Conservation (phyloP, 2,329 filamentous ascomycete genomes). For the Talaromyces funiculosus region DNA sequence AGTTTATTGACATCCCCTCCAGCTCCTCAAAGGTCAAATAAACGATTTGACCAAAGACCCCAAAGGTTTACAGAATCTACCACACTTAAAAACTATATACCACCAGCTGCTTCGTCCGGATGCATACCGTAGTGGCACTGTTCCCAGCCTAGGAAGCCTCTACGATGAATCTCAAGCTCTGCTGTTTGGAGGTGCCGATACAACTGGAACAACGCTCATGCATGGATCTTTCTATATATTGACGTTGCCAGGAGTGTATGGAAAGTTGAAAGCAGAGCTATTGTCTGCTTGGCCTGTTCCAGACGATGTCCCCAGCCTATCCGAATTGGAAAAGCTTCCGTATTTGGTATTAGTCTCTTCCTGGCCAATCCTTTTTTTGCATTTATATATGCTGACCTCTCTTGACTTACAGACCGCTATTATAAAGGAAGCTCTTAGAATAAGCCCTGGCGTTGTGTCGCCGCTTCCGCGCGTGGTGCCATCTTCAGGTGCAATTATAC, state of each 20-base stretch:
- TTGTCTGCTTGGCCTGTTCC: constrained; percentile 19
- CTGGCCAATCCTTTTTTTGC: no score
- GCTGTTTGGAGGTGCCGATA: no score
- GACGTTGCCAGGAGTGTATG: constrained; percentile 18
- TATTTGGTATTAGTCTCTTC: constrained; percentile 21
- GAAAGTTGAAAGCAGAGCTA: constrained; percentile 20
- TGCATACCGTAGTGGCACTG: constrained; percentile 25
- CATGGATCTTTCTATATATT: constrained; percentile 32
- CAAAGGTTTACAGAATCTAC: constrained; percentile 21
- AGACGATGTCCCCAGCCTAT: constrained; percentile 7
- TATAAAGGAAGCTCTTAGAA: constrained; percentile 37
- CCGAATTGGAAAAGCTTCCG: constrained; percentile 30
- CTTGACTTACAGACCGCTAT: constrained; percentile 25
- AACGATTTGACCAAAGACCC: constrained; percentile 21
- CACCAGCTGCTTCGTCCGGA: constrained; percentile 29
- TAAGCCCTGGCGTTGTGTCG: constrained; percentile 25
- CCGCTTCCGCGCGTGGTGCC: constrained; percentile 25
- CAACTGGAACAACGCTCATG: no score
- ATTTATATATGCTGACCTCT: no score
- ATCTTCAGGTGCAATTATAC: constrained; percentile 18
- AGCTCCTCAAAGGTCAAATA: constrained; percentile 23
- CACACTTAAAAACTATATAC: constrained; percentile 33
- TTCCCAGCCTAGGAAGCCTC: constrained; percentile 29
- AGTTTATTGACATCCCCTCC: no score
- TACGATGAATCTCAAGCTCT: no score